These are phyloP conservation scores for Phytophthora capsici DNA, from an alignment of 352 stramenopile species.

Conservation along the genomic window DNA sequence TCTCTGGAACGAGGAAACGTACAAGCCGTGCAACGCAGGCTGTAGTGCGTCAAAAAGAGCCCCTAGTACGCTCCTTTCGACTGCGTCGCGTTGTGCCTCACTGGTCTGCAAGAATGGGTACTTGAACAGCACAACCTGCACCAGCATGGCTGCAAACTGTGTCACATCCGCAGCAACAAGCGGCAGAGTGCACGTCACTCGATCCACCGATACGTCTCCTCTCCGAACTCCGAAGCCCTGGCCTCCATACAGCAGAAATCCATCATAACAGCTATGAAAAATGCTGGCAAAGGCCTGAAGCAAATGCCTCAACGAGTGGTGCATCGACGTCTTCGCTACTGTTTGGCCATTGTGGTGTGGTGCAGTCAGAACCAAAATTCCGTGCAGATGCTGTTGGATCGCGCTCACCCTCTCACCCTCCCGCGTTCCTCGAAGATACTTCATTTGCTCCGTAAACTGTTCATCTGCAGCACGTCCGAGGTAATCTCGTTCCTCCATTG, in stretches of 20 bases:
- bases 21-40: constrained; percentile 62
- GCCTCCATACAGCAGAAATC: constrained; percentile 27
- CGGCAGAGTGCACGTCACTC: constrained; percentile 43
- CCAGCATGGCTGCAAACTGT: constrained; percentile 56
- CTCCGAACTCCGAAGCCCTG: constrained; percentile 6
- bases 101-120: constrained; percentile 39
- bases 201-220: constrained; percentile 13
- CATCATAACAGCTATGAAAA: constrained; percentile 55
- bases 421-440: constrained; percentile 51
- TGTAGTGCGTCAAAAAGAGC: constrained; percentile 73
- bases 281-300: constrained; percentile 59
- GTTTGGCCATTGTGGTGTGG: constrained; percentile 50
- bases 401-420: constrained; percentile 36
- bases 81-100: constrained; percentile 4
- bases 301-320: constrained; percentile 59
- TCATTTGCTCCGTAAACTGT: constrained; percentile 67
- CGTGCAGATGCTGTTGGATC: constrained; percentile 52
- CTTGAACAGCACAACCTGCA: constrained; percentile 66
- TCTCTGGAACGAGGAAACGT: constrained; percentile 51
- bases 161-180: constrained; percentile 58
- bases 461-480: constrained; percentile 60
- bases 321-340: constrained; percentile 40
- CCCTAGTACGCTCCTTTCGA: constrained; percentile 57
- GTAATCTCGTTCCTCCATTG: constrained; percentile 55
- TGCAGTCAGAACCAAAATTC: constrained; percentile 41